These are phyloP conservation scores for Exophiala spinifera DNA, from an alignment of 2,329 filamentous ascomycete genomes.

Conservation along the genomic window DNA sequence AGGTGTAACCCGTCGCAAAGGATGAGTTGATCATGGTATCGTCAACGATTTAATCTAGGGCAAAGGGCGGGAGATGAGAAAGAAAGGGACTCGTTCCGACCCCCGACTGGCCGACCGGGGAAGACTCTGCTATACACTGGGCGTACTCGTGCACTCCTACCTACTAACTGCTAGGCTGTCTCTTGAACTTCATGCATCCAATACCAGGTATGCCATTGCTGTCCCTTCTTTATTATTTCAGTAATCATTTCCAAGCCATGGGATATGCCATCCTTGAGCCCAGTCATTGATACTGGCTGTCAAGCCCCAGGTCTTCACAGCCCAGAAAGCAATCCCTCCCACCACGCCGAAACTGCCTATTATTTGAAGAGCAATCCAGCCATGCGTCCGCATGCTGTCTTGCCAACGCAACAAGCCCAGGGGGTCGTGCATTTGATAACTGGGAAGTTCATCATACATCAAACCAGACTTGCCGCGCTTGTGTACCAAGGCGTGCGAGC, in stretches of 20 bases:
- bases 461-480: conserved; percentile 12
- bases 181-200: too few relatives aligned
- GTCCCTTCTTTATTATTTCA: background rate
- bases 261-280: conserved; percentile 20
- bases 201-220: background rate
- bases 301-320: conserved; percentile 46
- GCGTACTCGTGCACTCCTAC: too few relatives aligned
- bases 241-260: conserved; percentile 19
- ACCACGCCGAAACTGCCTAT: conserved; percentile 71
- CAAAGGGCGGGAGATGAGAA: too few relatives aligned
- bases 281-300: conserved; percentile 26
- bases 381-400: conserved; percentile 61
- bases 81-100: background rate
- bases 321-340: conserved; percentile 67
- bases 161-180: too few relatives aligned
- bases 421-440: conserved; percentile 63
- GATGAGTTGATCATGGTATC: too few relatives aligned
- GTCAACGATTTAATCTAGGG: too few relatives aligned
- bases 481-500: conserved; percentile 29
- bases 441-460: conserved; percentile 27
- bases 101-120: background rate
- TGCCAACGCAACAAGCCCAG: conserved; percentile 71
- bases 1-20: too few relatives aligned
- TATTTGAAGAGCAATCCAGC: conserved; percentile 69
- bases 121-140: too few relatives aligned